phyloP scores from a whole-genome alignment of 352 stramenopile genomes.

The Ochromonadaceae sp. region DNA sequence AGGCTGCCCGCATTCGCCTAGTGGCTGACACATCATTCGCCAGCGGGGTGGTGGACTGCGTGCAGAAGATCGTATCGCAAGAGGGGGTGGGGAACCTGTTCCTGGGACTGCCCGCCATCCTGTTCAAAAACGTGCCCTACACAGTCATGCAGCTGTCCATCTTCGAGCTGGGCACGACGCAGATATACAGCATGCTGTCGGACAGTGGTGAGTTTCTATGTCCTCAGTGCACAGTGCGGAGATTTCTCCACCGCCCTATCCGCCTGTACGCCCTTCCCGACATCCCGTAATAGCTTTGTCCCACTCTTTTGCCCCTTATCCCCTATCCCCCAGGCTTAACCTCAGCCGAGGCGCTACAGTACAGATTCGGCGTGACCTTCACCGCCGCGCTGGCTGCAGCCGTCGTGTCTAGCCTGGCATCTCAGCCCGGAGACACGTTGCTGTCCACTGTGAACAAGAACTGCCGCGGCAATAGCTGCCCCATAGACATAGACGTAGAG shows the following conservation, averaged over 20 bases:
- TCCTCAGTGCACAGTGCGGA: neutral
- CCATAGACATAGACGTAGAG: no score
- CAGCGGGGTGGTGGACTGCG: constrained; percentile 1
- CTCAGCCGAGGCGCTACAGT: neutral
- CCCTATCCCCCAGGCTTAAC: neutral
- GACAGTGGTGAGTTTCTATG: constrained; percentile 12
- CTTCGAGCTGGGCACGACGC: neutral
- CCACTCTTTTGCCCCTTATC: neutral
- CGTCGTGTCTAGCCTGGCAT: constrained; percentile 25
- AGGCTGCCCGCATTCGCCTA: constrained; percentile 29
- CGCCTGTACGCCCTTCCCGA: neutral
- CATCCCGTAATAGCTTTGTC: neutral
- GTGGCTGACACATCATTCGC: constrained; percentile 26
- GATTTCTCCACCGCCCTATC: neutral
- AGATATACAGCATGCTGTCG: neutral
- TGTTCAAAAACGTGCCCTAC: constrained; percentile 31
- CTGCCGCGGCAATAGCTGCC: constrained; percentile 13
- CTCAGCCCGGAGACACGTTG: constrained; percentile 29
- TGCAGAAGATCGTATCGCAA: constrained; percentile 18
- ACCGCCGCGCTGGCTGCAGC: neutral
- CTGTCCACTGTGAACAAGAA: constrained; percentile 27
- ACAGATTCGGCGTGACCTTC: neutral
- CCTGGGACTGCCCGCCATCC: constrained; percentile 23
- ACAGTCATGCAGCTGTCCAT: constrained; percentile 20
- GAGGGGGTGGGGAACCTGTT: constrained; percentile 22